These are phyloP conservation scores for Ailanthus altissimus DNA, from an alignment of 345 rosid genomes.

Conservation along the genomic window DNA sequence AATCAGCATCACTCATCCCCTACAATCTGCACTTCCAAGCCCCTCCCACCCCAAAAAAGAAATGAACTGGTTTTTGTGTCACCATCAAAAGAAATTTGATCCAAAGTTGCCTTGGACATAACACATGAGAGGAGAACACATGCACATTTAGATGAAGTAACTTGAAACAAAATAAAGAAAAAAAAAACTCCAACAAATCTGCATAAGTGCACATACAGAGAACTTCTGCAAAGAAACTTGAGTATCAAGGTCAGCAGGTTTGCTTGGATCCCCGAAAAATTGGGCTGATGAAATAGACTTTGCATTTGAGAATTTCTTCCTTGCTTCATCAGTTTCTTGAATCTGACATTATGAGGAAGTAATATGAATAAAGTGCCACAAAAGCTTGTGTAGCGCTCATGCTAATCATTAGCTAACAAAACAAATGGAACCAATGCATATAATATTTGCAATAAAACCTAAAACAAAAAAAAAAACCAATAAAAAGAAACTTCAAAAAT, in stretches of 20 bases:
- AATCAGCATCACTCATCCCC: too few species aligned
- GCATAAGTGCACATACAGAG: slow-evolving; percentile 54
- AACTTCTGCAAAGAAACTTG: slow-evolving; percentile 87
- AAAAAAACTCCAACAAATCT: slow-evolving; percentile 1
- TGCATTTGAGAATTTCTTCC: slow-evolving; percentile 93
- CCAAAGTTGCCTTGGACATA: not conserved
- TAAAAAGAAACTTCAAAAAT: not conserved
- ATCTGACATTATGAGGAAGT: slow-evolving; percentile 46
- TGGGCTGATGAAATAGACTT: slow-evolving; percentile 98
- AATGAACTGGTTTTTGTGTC: not conserved
- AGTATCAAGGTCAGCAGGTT: slow-evolving; percentile 57
- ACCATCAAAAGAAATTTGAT: not conserved
- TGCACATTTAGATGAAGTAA: not conserved
- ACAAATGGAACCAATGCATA: not conserved
- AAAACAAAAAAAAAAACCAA: not conserved
- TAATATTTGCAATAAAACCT: not conserved
- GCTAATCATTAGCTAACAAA: not conserved
- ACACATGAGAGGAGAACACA: not conserved
- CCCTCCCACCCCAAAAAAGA: not conserved
- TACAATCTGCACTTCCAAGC: not conserved
- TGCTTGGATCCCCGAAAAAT: slow-evolving; percentile 71
- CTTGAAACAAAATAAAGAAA: not conserved
- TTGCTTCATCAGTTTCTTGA: slow-evolving; percentile 93
- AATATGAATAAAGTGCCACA: slow-evolving; percentile 6
- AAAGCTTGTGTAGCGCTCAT: not conserved